These are phyloP conservation scores for Saturnispora gosingensis DNA, from an alignment of 805 yeast genomes.

Conservation along the genomic window DNA sequence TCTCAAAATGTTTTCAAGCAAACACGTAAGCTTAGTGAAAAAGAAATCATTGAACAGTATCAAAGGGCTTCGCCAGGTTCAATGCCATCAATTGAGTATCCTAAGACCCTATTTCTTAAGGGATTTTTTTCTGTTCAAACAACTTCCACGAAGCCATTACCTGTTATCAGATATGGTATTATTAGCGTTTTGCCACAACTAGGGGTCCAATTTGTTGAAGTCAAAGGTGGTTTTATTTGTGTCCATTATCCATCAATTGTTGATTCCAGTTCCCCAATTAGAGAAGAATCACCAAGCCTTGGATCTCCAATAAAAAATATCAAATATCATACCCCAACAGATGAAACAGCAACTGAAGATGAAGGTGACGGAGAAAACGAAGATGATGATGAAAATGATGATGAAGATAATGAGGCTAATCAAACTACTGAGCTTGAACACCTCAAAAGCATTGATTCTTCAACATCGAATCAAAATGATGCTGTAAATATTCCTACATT, in stretches of 20 bases:
- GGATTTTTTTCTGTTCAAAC: conserved; percentile 94
- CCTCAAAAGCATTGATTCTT: conserved; percentile 10
- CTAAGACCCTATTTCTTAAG: conserved; percentile 80
- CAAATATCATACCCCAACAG: not conserved
- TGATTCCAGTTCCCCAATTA: conserved; percentile 8
- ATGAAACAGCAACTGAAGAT: not conserved
- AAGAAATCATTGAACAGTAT: conserved; percentile 34
- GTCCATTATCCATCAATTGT: conserved; percentile 49
- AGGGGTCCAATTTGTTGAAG: conserved; percentile 79
- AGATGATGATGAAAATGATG: conserved; percentile 11
- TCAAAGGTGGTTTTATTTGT: conserved; percentile 89
- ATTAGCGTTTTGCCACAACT: conserved; percentile 65
- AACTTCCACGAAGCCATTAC: conserved; percentile 85
- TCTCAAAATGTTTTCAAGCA: conserved; percentile 18
- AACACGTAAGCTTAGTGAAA: conserved; percentile 31
- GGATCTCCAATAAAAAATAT: conserved; percentile 3
- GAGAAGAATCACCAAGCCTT: conserved; percentile 7
- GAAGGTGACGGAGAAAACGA: conserved; percentile 16
- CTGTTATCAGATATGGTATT: conserved; percentile 77
- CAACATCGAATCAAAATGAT: conserved; percentile 21
- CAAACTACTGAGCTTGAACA: not conserved
- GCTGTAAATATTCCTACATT: conserved; percentile 14
- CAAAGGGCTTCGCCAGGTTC: conserved; percentile 59
- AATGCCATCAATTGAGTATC: conserved; percentile 92
- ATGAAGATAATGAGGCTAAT: not conserved